These are phyloP conservation scores for Cyclaneusma minus DNA, from an alignment of 2,329 filamentous ascomycete genomes.

Conservation along the genomic window DNA sequence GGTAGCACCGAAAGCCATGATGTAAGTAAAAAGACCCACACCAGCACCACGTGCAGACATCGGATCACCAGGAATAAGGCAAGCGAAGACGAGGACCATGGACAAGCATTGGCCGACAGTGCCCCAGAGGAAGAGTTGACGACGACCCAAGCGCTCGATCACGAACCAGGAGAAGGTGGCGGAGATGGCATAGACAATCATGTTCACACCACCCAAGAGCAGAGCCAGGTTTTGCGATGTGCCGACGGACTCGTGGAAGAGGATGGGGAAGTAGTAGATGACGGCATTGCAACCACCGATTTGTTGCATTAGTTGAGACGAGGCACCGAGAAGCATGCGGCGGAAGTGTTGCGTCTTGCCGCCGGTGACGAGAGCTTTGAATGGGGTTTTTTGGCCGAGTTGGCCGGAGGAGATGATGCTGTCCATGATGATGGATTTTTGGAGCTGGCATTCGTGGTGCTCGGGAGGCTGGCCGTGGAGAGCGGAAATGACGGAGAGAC, in stretches of 20 bases:
- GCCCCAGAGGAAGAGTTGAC: slow-evolving; percentile 58
- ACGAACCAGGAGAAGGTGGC: slow-evolving; percentile 34
- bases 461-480: slow-evolving; percentile 54
- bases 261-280: slow-evolving; percentile 32
- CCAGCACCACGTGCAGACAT: slow-evolving; percentile 21
- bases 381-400: slow-evolving; percentile 14
- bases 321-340: slow-evolving; percentile 33
- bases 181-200: slow-evolving; percentile 37
- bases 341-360: slow-evolving; percentile 39
- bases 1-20: slow-evolving; percentile 42
- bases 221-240: slow-evolving; percentile 31
- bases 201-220: slow-evolving; percentile 37
- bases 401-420: slow-evolving; percentile 22
- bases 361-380: slow-evolving; percentile 30
- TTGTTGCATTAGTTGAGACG: slow-evolving; percentile 37
- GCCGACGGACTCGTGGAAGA: slow-evolving; percentile 32
- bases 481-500: slow-evolving; percentile 92
- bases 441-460: slow-evolving; percentile 21
- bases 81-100: slow-evolving; percentile 41
- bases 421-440: slow-evolving; percentile 18
- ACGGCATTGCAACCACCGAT: slow-evolving; percentile 27
- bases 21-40: slow-evolving; percentile 46
- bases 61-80: slow-evolving; percentile 18
- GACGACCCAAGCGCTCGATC: slow-evolving; percentile 45
- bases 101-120: slow-evolving; percentile 45